Base-by-base conservation (phyloP, 768 basidiomycete species). In the Boletus sp. region DNA sequence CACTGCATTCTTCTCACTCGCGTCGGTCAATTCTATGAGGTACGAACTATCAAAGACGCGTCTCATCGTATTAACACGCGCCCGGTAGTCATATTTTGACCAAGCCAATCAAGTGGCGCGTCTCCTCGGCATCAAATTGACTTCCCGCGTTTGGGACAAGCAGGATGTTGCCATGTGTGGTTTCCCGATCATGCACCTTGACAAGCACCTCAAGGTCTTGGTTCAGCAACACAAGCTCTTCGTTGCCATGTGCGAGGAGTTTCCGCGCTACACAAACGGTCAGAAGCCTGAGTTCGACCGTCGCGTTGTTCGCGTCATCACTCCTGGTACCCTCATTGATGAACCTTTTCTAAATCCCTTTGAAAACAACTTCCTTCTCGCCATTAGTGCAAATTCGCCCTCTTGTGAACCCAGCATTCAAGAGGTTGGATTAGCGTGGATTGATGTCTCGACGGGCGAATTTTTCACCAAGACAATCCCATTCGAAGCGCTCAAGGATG, bases 21-120 rank as follows among this genome's bases (percentile, higher is more conserved):
- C 52, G 94, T 98, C 11, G 95, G 95, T 14, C 88, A 93, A 64
- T 98, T 98, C 71, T 98, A 96, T 67, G 95, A 98, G 82, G 95
- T 92, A 69, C 40, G 75, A 20, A 7, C 2, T 47, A 53, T 44
- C 5, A 7, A 20, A 33, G 49, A 41, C 45, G 47, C 54, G 50
- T 51, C 44, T 20, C 11, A 5, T 49, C 53, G 7, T 56, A 39
- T 35, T 50, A 35, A 61, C 65, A 50, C 57, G 50, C 46, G 30
- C 18, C 30, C 0, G 12, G 52, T 39, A 98, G 94, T 95, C 95
- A 0, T 97, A 97, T 71, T 98, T 96, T 64, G 88, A 91, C 40
- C 95, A 95, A 79, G 94, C 94, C 8, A 73, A 76, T 14, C 85
- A 90, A 57, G 85, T 98, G 7, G 79, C 93, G 5, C 78, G 77